Evolutionary conservation across 75 land plant species (phyloP), one percentile per base, ranked within the genome.

Genomic region (Selaginella tamariscina): DNA sequence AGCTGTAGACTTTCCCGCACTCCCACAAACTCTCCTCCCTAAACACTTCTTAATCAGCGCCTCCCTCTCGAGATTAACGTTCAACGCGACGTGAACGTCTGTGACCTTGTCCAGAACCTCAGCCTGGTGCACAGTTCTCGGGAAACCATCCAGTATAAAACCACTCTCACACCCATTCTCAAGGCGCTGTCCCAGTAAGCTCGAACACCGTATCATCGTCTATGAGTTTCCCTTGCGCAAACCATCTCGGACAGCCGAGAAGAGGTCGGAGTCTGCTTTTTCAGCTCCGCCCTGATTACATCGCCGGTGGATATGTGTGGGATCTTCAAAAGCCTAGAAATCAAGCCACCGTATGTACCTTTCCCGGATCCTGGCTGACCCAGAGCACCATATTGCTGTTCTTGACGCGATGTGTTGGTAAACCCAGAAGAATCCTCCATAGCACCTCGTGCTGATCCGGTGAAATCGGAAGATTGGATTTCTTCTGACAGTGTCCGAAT

Each of bases 261-360:
- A 5, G 62, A 59, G 9, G 21, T 39, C 11, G 49, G 15, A n/a
- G 9, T 59, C 62, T 2, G n/a, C 62, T 21, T 23, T 9, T 27
- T 59, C 27, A 59, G 5, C 26, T 59, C 62, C 26, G 8, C 62
- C 21, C 62, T 8, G 62, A 59, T 59, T 23, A 59, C 5, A 59
- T 59, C 62, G 24, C 62, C 62, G 8, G 62, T 59, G 62, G 62
- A 59, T 2, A 59, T 59, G 26, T 59, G 62, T 9, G 62, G 62
- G 21, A 59, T 9, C 9, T 59, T 9, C 8, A 26, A 8, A 2
- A 59, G 62, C 27, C n/a, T 23, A 2, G 62, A 8, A 9, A 59
- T 8, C 26, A 9, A 9, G 26, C 5, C 23, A 2, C 27, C 62
- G 21, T 9, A 23, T n/a, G 62, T 59, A 2, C 62, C 62, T n/a